Base-by-base conservation (phyloP, 352 stramenopile species). In the Phytopythium helicoides region DNA sequence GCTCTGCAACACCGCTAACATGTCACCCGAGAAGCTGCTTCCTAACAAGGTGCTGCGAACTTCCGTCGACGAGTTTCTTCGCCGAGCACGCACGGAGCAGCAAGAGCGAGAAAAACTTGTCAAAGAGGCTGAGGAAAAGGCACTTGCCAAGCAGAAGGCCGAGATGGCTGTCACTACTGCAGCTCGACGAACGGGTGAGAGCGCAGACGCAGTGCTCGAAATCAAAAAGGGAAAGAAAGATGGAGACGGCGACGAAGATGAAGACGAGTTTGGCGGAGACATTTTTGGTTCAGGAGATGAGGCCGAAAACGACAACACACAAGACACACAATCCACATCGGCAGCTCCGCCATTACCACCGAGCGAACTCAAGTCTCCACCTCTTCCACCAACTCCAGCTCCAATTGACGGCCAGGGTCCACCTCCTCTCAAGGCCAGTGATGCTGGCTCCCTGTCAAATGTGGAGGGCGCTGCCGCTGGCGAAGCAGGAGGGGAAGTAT, bases 201-300 rank as follows among this genome's bases (percentile, higher is more conserved):
- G 67, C n/a, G 84, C 84, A 3, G 84, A 93, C 52, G 82, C 81
- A n/a, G 88, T 78, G 11, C 47, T 94, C 5, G 84, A 92, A 39
- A 94, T 93, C 50, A 94, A 92, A 53, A 92, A 91, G 44, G 66
- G 67, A n/a, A 92, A 87, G 59, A 92, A 92, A 45, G 71, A 85
- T 7, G 67, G 70, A 28, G 72, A 80, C 9, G 75, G 65, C 3
- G 76, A 75, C 2, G 83, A 86, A 33, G 82, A 89, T 3, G 84
- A 94, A 53, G 84, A 94, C 54, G 84, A 92, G 54, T 92, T 94
- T 58, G 84, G 84, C 7, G 84, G 84, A 15, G 84, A 94, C 58
- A 88, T 94, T 59, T 94, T 91, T 47, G 81, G 73, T 6, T 81
- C 81, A 12, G 72, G 56, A 11, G 77, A 89, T 21, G 79, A 89